Evolutionary conservation across 805 yeast genomes (phyloP), one percentile per base, ranked within the genome.

Genomic region (Sugiyamaella mastotermitis): DNA sequence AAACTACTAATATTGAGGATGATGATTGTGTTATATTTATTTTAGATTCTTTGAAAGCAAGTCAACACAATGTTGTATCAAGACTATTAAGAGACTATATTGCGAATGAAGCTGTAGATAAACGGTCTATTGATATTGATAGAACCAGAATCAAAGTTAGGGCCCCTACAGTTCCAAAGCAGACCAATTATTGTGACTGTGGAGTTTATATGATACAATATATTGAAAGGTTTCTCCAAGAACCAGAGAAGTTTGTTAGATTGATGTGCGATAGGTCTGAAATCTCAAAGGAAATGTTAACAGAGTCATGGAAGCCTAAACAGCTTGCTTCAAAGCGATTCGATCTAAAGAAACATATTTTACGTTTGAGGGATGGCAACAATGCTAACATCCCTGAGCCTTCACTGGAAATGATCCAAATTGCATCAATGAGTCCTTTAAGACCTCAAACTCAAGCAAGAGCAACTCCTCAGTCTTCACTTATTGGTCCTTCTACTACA

Each of bases 161-260:
- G 35, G 57, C 65, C 5, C 76, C 78, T 3, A 53, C 64, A 4
- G 92, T 86, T 0, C 95, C 97, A 1, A 76, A 71, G 42, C 98
- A 92, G 54, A 77, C 78, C 21, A 92, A 92, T 56, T 78, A 80
- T 61, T 84, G 87, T 55, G 98, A 92, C 57, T 92, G 98, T 64
- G 98, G 98, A 1, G 76, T 92, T 15, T 96, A 84, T 61, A 83
- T 90, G 1, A 80, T 92, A 11, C 80, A 80, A 49, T 52, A 47
- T 33, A 52, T 56, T 20, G 62, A 60, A 34, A 38, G 40, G 33
- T 60, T 58, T 41, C 38, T 61, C 26, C 16, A 41, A 9, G 39
- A 41, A 11, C 64, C 65, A 9, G 49, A 45, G 9, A 46, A 42
- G 39, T 49, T 56, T 38, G 40, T 46, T 2, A 27, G 29, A 21